Evolutionary conservation across 148 eudicot species (phyloP).

Genomic region (Suaeda aralocaspica): DNA sequence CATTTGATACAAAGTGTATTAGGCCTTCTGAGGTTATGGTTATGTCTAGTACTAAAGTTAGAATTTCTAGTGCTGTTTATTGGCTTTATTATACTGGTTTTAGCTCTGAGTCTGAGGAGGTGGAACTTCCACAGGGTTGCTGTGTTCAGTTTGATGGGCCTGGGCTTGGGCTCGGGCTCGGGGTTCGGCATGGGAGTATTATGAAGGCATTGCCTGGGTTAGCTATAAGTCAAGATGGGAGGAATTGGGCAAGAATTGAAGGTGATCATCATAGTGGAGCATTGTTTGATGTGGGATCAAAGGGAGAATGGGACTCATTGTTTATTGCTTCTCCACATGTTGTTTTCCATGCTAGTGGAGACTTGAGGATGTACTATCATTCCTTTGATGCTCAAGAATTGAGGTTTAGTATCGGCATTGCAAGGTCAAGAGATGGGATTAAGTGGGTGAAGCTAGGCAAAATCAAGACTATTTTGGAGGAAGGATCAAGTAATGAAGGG

Average conservation of each 20-base stretch:
- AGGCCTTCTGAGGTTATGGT: slow-evolving; percentile 67
- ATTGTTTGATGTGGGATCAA: slow-evolving; percentile 64
- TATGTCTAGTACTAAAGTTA: slow-evolving; percentile 73
- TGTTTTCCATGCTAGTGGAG: slow-evolving; percentile 50
- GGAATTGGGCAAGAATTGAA: slow-evolving; percentile 90
- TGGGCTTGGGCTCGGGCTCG: neutral
- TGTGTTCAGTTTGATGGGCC: slow-evolving; percentile 12
- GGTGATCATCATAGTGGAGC: slow-evolving; percentile 92
- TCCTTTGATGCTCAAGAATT: slow-evolving; percentile 50
- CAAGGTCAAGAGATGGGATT: slow-evolving; percentile 77
- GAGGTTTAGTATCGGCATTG: slow-evolving; percentile 52
- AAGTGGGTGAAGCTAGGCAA: slow-evolving; percentile 75
- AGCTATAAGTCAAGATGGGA: slow-evolving; percentile 90
- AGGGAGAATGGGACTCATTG: slow-evolving; percentile 74
- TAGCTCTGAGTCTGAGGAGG: slow-evolving; percentile 56
- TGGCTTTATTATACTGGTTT: slow-evolving; percentile 89
- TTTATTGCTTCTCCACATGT: slow-evolving; percentile 80
- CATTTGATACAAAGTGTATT: slow-evolving; percentile 63
- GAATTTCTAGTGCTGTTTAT: slow-evolving; percentile 54
- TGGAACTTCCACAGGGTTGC: slow-evolving; percentile 29
- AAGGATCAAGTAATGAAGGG: slow-evolving; percentile 12
- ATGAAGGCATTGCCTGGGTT: slow-evolving; percentile 73
- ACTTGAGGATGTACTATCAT: slow-evolving; percentile 78
- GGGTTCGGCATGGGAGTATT: slow-evolving; percentile 12
- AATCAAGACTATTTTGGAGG: slow-evolving; percentile 40